Conservation (phyloP, 208 protist species). For the Novymonas esmeraldas region DNA sequence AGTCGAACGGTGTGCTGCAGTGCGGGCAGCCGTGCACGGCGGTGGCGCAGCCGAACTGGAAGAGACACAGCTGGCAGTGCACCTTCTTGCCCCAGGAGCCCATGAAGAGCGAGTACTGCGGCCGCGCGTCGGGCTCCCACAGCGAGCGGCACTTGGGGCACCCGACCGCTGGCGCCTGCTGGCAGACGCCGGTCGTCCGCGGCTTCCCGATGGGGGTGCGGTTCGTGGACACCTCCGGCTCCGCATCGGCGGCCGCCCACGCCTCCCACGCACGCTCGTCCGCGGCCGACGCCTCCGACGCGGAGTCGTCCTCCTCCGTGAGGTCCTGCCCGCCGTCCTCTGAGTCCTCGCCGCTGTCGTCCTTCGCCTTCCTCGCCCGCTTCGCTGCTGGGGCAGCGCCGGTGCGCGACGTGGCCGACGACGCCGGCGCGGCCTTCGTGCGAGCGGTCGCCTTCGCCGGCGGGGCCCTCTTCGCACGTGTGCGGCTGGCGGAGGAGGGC, state of each 20-base stretch:
- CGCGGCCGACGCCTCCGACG: conserved; percentile 20
- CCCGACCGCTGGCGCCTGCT: conserved; percentile 52
- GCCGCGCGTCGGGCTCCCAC: conserved; percentile 75
- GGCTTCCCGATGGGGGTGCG: conserved; percentile 63
- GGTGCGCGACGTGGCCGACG: background rate
- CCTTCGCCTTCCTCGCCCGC: conserved; percentile 20
- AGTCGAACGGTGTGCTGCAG: conserved; percentile 71
- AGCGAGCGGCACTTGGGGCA: conserved; percentile 76
- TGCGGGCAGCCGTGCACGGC: conserved; percentile 85
- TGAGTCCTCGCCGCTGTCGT: conserved; percentile 15
- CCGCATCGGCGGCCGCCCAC: conserved; percentile 27
- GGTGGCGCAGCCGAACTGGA: conserved; percentile 77
- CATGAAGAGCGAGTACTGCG: conserved; percentile 91
- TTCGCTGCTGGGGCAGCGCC: conserved; percentile 10
- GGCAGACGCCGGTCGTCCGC: conserved; percentile 53
- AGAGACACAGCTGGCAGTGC: conserved; percentile 88
- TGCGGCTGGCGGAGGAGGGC: background rate
- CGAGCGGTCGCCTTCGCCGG: no score
- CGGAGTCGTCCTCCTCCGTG: conserved; percentile 28
- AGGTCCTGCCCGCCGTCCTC: conserved; percentile 30
- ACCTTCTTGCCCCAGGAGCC: conserved; percentile 76
- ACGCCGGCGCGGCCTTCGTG: conserved; percentile 2
- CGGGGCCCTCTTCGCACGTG: background rate
- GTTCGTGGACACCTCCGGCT: conserved; percentile 71
- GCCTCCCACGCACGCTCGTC: conserved; percentile 34